Percentiles rank a stretch among this genome's conserved stretches.
phyloP scores from a whole-genome alignment of 805 yeast species.

The Pichia occidentalis region DNA sequence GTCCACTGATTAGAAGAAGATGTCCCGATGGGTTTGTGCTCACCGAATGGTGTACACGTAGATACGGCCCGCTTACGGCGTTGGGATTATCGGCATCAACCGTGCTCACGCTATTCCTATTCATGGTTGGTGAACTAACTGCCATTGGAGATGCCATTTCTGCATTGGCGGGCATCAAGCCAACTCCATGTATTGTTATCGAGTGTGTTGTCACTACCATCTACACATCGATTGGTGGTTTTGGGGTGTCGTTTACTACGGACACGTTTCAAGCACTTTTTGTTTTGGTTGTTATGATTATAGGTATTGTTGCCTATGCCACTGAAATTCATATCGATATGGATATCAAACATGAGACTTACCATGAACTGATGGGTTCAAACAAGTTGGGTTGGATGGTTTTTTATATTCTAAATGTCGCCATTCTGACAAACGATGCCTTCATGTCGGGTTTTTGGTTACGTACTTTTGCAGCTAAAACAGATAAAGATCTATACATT shows the following conservation, averaged over 20 bases:
- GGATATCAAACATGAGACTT: conserved; percentile 55
- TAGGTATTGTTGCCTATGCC: conserved; percentile 77
- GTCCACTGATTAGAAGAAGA: conserved; percentile 68
- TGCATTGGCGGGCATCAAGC: conserved; percentile 70
- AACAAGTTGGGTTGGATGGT: conserved; percentile 85
- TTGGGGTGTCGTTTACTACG: conserved; percentile 79
- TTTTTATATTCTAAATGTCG: conserved; percentile 74
- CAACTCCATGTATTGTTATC: conserved; percentile 74
- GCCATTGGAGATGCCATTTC: conserved; percentile 73
- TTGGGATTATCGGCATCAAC: conserved; percentile 76
- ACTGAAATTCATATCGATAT: conserved; percentile 54
- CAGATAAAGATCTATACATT: conserved; percentile 66
- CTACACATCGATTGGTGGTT: conserved; percentile 85
- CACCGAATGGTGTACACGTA: conserved; percentile 87
- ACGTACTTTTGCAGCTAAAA: conserved; percentile 82
- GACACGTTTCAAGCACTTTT: conserved; percentile 79
- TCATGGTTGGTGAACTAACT: conserved; percentile 81
- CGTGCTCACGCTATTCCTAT: conserved; percentile 74
- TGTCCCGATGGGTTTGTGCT: conserved; percentile 89
- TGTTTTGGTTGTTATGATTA: conserved; percentile 58
- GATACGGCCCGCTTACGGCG: conserved; percentile 70
- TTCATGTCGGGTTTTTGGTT: conserved; percentile 93
- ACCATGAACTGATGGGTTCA: conserved; percentile 56
- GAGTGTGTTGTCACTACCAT: conserved; percentile 84
- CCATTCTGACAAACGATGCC: conserved; percentile 84